These are phyloP conservation scores for Actinomortierella wolfii DNA, from an alignment of 371 early-diverging fungal genomes.

Conservation along the genomic window DNA sequence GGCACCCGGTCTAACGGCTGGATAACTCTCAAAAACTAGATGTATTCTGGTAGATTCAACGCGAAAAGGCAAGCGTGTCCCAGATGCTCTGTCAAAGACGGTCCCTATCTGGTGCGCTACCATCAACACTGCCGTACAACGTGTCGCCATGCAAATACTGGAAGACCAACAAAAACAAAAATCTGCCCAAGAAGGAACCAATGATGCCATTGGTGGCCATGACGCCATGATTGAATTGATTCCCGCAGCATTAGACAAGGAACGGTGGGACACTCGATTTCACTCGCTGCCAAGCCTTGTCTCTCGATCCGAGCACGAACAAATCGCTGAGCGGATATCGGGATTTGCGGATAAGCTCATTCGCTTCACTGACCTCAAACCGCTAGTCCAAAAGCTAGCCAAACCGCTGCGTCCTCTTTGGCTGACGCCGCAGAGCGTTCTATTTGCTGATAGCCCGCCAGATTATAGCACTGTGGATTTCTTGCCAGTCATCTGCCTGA, in stretches of 20 bases:
- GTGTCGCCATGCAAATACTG: constrained; percentile 25
- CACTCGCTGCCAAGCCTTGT: constrained; percentile 69
- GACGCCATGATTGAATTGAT: neutral
- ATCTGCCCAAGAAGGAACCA: neutral
- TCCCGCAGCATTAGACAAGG: constrained; percentile 12
- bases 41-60: constrained; percentile 90
- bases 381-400: constrained; percentile 39
- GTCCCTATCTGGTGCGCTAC: constrained; percentile 89
- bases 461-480: constrained; percentile 58
- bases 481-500: constrained; percentile 72
- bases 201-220: neutral
- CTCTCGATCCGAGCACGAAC: constrained; percentile 73
- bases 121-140: constrained; percentile 62
- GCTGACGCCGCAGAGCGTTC: constrained; percentile 70
- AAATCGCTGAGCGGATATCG: constrained; percentile 65
- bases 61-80: constrained; percentile 80
- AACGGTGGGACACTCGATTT: constrained; percentile 62
- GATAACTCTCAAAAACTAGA: constrained; percentile 26
- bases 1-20: too few species aligned
- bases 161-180: neutral
- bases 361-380: constrained; percentile 55
- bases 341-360: constrained; percentile 64
- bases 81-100: constrained; percentile 85
- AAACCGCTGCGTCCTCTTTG: constrained; percentile 85
- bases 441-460: constrained; percentile 50